Conservation (phyloP, 2,329 filamentous ascomycete genomes). For the Sarocladiaceae sp. region DNA sequence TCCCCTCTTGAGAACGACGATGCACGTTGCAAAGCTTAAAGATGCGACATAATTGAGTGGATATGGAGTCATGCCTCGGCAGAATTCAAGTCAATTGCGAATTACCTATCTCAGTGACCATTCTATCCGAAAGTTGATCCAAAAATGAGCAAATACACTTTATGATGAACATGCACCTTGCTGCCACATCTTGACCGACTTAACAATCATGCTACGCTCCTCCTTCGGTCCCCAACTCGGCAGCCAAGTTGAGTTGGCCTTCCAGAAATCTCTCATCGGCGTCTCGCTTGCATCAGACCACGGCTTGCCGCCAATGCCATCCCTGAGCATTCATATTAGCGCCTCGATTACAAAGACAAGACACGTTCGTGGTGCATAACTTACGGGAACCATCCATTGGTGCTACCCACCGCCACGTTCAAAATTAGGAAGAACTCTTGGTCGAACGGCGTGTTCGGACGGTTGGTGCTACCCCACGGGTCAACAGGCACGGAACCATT, state of each 20-base stretch:
- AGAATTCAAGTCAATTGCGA: no score
- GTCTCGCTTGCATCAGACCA: constrained; percentile 38
- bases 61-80: no score
- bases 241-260: constrained; percentile 33
- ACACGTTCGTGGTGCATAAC: no score
- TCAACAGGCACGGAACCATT: constrained; percentile 37
- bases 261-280: constrained; percentile 37
- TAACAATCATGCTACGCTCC: constrained; percentile 39
- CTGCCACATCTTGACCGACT: constrained; percentile 44
- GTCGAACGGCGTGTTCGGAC: constrained; percentile 45
- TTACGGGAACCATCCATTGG: constrained; percentile 43
- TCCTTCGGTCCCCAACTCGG: constrained; percentile 41
- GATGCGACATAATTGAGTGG: no score
- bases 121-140: no score
- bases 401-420: constrained; percentile 46
- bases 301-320: constrained; percentile 38
- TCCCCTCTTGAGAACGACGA: not conserved
- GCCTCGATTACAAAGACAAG: no score
- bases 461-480: constrained; percentile 36
- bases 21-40: not conserved
- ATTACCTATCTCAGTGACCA: no score
- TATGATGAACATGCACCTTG: not conserved
- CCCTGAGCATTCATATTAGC: constrained; percentile 23
- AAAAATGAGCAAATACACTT: no score
- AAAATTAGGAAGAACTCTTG: constrained; percentile 47